A percentile compares a stretch with the other conserved stretches of the same genome.
phyloP scores from a whole-genome alignment of 176 grass and related monocot species.

The Rhynchospora tenuis region DNA sequence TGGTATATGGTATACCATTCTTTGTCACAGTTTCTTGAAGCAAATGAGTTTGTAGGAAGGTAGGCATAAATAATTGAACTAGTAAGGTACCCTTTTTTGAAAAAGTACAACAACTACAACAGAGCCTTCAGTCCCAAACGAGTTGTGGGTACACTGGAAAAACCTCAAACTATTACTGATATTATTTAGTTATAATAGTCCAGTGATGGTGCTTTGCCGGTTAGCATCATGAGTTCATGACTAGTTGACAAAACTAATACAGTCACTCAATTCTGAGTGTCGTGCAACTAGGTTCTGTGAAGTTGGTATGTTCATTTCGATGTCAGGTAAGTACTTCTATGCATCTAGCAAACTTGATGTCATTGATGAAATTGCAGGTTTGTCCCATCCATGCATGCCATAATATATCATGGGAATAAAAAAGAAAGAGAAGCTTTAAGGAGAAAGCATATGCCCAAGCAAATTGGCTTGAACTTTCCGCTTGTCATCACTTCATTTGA shows the following conservation, averaged over 20 bases:
- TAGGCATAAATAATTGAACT: background rate
- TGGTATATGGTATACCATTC: background rate
- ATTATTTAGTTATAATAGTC: background rate
- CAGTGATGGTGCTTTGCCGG: background rate
- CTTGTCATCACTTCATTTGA: constrained; percentile 85
- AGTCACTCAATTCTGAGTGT: background rate
- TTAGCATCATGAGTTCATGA: background rate
- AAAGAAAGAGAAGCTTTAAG: constrained; percentile 56
- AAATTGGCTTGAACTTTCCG: constrained; percentile 51
- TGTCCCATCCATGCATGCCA: constrained; percentile 56
- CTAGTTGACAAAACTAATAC: background rate
- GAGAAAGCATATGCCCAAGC: constrained; percentile 73
- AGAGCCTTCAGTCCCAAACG: no score
- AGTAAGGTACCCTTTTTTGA: background rate
- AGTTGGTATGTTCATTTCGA: background rate
- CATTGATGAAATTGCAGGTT: constrained; percentile 39
- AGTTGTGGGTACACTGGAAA: background rate
- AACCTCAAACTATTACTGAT: background rate
- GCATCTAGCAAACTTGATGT: background rate
- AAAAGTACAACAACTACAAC: background rate
- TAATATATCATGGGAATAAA: constrained; percentile 87
- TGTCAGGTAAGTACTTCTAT: background rate
- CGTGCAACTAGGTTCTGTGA: background rate
- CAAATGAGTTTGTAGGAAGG: background rate
- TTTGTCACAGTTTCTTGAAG: background rate